phyloP scores from a whole-genome alignment of 805 yeast genomes.

The Helenozyma rhizophorensis region DNA sequence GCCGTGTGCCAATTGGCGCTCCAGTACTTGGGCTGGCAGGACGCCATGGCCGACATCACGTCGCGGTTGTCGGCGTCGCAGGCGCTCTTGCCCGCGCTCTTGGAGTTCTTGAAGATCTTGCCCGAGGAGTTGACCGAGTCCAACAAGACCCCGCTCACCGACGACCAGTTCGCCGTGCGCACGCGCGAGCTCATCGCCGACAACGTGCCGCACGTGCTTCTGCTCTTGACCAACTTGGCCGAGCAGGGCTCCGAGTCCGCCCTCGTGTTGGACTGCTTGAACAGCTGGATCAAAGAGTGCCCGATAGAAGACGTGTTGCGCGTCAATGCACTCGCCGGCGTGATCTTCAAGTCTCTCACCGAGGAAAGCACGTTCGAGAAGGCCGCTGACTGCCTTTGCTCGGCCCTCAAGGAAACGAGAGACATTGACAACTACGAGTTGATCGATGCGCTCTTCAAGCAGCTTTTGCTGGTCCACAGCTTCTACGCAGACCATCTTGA shows the following conservation, averaged over 20 bases:
- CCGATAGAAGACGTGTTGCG: constrained; percentile 67
- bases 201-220: constrained; percentile 66
- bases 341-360: constrained; percentile 59
- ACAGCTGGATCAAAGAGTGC: constrained; percentile 88
- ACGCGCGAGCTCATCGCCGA: constrained; percentile 57
- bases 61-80: constrained; percentile 35
- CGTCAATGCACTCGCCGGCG: constrained; percentile 57
- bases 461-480: constrained; percentile 58
- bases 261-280: constrained; percentile 66
- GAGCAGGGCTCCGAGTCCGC: constrained; percentile 21
- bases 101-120: constrained; percentile 78
- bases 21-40: constrained; percentile 69
- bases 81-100: constrained; percentile 42
- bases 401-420: constrained; percentile 75
- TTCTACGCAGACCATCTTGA: constrained; percentile 37
- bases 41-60: constrained; percentile 67
- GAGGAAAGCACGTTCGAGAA: constrained; percentile 74
- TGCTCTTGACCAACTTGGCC: constrained; percentile 51
- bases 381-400: constrained; percentile 80
- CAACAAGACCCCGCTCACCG: constrained; percentile 72
- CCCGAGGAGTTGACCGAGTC: constrained; percentile 89
- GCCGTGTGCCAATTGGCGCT: constrained; percentile 79
- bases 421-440: constrained; percentile 64
- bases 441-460: constrained; percentile 63
- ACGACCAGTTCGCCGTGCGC: constrained; percentile 70